Evolutionary conservation across 2,329 filamentous ascomycete genomes (phyloP), one percentile per base, ranked within the genome.

Genomic region (Leptographium galeiforme): DNA sequence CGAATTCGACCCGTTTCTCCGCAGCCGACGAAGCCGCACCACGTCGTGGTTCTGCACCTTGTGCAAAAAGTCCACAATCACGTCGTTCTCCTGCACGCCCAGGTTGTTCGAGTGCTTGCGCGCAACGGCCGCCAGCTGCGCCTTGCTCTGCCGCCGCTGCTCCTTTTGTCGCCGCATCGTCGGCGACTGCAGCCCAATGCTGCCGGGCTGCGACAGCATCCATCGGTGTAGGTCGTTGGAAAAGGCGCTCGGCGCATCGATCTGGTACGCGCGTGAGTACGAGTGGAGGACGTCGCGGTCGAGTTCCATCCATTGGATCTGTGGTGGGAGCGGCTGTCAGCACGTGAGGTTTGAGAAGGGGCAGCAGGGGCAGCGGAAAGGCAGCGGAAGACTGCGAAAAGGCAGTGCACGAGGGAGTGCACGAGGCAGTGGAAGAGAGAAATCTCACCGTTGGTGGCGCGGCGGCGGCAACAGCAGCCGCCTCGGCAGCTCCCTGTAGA

Each of bases 71-170:
- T 87, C 85, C 54, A 90, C 85, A 54, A 93, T 85, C 59, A 89
- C 83, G 61, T 93, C 87, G 63, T 84, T 89, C 70, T 94, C 88
- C 58, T 82, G 84, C 43, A 91, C 79, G 16, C 84, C 85, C 59
- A 87, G 75, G 38, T 80, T 81, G 64, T 93, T 93, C 70, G 93
- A 93, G 68, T 93, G 86, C 66, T 89, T 90, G 58, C 87, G 76
- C 49, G 90, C 84, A 2, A 79, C 76, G 59, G 81, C 75, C 10
- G 85, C 84, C 53, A 94, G 72, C 59, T 86, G 78, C 40, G 88
- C 82, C 64, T 86, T 86, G 61, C 77, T 79, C 64, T 89, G 82
- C 53, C 84, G 75, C 51, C 82, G 72, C 61, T 81, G 75, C 48
- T 80, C 73, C 59, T 78, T 80, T 60, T 75, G 77, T 55, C 84